These are phyloP conservation scores for Didymella arachidicola DNA, from an alignment of 2,329 filamentous ascomycete species.

Conservation along the genomic window DNA sequence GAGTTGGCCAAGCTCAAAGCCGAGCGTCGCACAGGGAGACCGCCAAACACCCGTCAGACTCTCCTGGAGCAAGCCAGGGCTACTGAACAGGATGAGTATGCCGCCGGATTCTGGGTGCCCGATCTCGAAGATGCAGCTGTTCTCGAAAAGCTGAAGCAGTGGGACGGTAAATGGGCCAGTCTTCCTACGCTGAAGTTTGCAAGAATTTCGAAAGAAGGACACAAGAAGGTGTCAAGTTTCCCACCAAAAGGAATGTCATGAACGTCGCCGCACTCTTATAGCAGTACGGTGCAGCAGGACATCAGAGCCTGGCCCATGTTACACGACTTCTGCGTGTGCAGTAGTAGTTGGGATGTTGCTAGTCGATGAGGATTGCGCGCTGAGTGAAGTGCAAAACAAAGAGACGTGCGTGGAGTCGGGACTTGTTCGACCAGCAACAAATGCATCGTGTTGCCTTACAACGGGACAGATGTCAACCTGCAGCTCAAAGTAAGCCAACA, in stretches of 20 bases:
- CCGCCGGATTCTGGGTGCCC: constrained; percentile 85
- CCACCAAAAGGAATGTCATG: constrained; percentile 66
- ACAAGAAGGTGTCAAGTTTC: constrained; percentile 74
- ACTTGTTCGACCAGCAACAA: background rate
- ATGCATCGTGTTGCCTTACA: background rate
- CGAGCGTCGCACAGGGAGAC: constrained; percentile 77
- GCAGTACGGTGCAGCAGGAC: background rate
- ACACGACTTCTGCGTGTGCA: background rate
- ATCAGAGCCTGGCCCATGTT: background rate
- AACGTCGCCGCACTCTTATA: constrained; percentile 12
- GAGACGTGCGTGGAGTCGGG: background rate
- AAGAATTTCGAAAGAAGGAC: constrained; percentile 72
- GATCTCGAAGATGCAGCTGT: constrained; percentile 75
- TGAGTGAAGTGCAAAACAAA: no score
- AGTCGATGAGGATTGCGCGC: background rate
- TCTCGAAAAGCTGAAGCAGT: constrained; percentile 70
- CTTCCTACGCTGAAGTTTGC: constrained; percentile 79
- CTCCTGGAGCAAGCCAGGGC: constrained; percentile 75
- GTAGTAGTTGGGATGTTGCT: background rate
- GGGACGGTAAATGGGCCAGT: constrained; percentile 86
- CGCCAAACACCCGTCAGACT: constrained; percentile 78
- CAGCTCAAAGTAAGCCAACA: background rate
- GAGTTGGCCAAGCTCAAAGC: constrained; percentile 72
- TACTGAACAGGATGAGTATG: constrained; percentile 78
- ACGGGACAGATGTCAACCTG: background rate